These are phyloP conservation scores for Infundibulicybe gibba DNA, from an alignment of 768 basidiomycete species.

Conservation along the genomic window DNA sequence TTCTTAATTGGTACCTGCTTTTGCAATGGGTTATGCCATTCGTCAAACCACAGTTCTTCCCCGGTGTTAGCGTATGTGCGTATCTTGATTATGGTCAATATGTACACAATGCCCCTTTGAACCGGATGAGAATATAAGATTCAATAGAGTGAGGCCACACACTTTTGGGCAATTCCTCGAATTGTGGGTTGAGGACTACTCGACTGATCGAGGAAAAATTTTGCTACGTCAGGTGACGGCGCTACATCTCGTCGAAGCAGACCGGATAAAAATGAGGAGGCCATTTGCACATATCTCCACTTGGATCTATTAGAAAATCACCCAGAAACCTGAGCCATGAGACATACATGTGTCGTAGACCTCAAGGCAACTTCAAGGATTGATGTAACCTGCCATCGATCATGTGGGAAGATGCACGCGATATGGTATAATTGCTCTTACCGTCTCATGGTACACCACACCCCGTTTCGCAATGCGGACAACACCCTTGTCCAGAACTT, in stretches of 20 bases:
- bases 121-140: not conserved
- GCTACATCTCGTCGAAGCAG: conserved; percentile 63
- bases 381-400: conserved; percentile 42
- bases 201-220: conserved; percentile 62
- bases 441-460: conserved; percentile 45
- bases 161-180: conserved; percentile 64
- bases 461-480: conserved; percentile 42
- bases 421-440: conserved; percentile 18
- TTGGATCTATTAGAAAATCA: conserved; percentile 22
- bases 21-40: conserved; percentile 64
- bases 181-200: conserved; percentile 72
- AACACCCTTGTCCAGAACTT: conserved; percentile 37
- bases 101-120: conserved; percentile 59
- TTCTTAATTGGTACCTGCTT: conserved; percentile 42
- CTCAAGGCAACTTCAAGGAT: conserved; percentile 59
- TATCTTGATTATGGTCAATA: conserved; percentile 69
- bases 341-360: conserved; percentile 68
- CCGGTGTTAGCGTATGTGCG: conserved; percentile 62
- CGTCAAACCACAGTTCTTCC: conserved; percentile 70
- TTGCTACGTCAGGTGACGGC: conserved; percentile 48
- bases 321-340: conserved; percentile 8
- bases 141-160: conserved; percentile 5
- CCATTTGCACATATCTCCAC: conserved; percentile 84
- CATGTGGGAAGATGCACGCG: conserved; percentile 6
- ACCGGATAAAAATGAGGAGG: conserved; percentile 54